phyloP scores from a whole-genome alignment of 73 alveolate species.

The Symbiodinium pilosum region DNA sequence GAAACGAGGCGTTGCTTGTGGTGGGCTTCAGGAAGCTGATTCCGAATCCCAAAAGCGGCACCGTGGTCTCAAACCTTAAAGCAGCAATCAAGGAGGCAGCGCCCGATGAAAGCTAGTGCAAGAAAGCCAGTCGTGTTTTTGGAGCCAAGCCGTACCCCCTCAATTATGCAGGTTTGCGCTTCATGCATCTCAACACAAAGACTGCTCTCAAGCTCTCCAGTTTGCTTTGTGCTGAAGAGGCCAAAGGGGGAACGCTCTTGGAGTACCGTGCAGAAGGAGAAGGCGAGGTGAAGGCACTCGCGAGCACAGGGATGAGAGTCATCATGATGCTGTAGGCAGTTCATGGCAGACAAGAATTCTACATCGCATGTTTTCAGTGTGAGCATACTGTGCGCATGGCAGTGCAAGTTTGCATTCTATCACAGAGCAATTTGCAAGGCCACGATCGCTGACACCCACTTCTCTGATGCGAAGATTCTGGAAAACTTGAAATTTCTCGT shows the following conservation, averaged over 20 bases:
- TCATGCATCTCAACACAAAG: no score
- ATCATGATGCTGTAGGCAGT: neutral
- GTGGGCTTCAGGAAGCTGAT: slow-evolving; percentile 97
- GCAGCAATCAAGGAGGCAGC: slow-evolving; percentile 94
- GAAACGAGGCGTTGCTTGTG: no score
- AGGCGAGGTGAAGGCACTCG: slow-evolving; percentile 57
- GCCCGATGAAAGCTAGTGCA: slow-evolving; percentile 25
- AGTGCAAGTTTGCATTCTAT: neutral
- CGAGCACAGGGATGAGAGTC: neutral
- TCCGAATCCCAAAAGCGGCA: slow-evolving; percentile 97
- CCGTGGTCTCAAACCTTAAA: slow-evolving; percentile 95
- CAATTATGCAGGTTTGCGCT: no score
- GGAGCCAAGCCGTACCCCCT: no score
- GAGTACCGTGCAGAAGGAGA: slow-evolving; percentile 95
- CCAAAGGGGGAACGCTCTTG: slow-evolving; percentile 53
- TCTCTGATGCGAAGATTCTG: slow-evolving; percentile 61
- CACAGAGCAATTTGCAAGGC: neutral
- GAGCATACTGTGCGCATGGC: neutral
- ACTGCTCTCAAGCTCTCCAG: no score
- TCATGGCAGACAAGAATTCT: neutral
- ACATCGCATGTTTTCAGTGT: no score
- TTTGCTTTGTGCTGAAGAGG: no score
- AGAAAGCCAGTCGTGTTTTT: no score
- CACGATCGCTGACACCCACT: slow-evolving; percentile 54
- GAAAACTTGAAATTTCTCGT: slow-evolving; percentile 75